Evolutionary conservation across 2,329 filamentous ascomycete species (phyloP).

Genomic region (Talaromyces sp.): DNA sequence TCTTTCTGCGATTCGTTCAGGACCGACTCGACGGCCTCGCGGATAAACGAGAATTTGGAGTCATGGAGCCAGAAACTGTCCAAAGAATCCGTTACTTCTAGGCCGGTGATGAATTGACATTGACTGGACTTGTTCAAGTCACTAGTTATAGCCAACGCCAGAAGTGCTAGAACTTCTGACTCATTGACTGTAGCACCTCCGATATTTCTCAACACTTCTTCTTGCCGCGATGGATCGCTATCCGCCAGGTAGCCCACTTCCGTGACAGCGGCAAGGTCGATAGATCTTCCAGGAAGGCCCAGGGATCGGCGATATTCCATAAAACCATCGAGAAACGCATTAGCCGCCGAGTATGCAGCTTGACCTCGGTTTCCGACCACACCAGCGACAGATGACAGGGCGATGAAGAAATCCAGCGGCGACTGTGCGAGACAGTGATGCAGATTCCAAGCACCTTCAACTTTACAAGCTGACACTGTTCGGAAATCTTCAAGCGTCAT

Average conservation of each 20-base stretch:
- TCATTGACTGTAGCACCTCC: constrained; percentile 28
- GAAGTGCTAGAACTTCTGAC: constrained; percentile 51
- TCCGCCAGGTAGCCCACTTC: constrained; percentile 11
- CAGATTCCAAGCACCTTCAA: constrained; percentile 25
- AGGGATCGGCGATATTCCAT: constrained; percentile 23
- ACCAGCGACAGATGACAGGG: constrained; percentile 8
- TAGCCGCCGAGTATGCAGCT: constrained; percentile 9
- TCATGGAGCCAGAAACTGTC: constrained; percentile 10
- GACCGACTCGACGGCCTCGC: constrained; percentile 29
- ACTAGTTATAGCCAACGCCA: constrained; percentile 49
- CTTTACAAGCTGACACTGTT: constrained; percentile 14
- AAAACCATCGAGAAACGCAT: constrained; percentile 33
- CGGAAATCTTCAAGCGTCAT: constrained; percentile 28
- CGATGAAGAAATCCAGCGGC: constrained; percentile 13
- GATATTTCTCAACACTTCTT: constrained; percentile 25
- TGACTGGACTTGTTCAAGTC: constrained; percentile 41
- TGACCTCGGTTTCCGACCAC: constrained; percentile 12
- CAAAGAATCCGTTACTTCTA: constrained; percentile 30
- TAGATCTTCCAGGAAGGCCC: constrained; percentile 16
- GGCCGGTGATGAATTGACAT: constrained; percentile 52
- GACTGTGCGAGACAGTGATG: constrained; percentile 21
- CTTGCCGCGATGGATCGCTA: constrained; percentile 13
- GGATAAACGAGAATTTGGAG: constrained; percentile 1
- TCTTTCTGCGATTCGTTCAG: constrained; percentile 14
- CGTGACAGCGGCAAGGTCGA: constrained; percentile 9